These are phyloP conservation scores for Sindora glabra DNA, from an alignment of 306 rosid species.

Conservation along the genomic window DNA sequence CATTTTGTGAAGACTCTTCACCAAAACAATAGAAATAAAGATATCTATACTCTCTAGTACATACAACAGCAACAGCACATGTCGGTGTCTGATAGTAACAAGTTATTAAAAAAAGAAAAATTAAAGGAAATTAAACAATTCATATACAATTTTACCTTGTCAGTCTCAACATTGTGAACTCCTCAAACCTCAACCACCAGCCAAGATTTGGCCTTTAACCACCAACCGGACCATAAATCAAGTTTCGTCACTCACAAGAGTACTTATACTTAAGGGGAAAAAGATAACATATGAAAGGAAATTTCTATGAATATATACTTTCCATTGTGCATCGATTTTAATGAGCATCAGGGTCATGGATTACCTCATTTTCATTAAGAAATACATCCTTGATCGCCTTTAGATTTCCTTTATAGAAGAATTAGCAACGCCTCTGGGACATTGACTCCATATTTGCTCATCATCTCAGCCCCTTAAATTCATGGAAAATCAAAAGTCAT, in stretches of 20 bases:
- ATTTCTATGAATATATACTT: background rate
- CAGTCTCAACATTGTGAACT: constrained; percentile 83
- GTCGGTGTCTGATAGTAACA: too few relatives aligned
- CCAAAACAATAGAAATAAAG: too few relatives aligned
- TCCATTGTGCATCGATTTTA: background rate
- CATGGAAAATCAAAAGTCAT: background rate
- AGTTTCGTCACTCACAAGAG: constrained; percentile 17
- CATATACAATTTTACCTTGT: too few relatives aligned
- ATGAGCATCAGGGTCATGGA: background rate
- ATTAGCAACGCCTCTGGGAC: constrained; percentile 54
- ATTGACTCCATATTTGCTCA: constrained; percentile 81
- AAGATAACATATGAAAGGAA: background rate
- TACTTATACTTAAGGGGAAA: background rate
- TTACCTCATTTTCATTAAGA: constrained; percentile 54
- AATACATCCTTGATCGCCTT: constrained; percentile 51
- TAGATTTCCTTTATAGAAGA: constrained; percentile 37
- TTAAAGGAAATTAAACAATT: too few relatives aligned
- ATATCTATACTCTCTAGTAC: too few relatives aligned
- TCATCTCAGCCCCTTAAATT: constrained; percentile 83
- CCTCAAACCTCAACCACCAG: constrained; percentile 97
- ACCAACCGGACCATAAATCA: constrained; percentile 41
- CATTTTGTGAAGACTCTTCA: too few relatives aligned
- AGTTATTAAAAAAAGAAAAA: too few relatives aligned
- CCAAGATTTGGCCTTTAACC: constrained; percentile 75
- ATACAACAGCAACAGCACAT: too few relatives aligned